Conservation (phyloP, 805 yeast genomes). For the Candida nonsorbophila region DNA sequence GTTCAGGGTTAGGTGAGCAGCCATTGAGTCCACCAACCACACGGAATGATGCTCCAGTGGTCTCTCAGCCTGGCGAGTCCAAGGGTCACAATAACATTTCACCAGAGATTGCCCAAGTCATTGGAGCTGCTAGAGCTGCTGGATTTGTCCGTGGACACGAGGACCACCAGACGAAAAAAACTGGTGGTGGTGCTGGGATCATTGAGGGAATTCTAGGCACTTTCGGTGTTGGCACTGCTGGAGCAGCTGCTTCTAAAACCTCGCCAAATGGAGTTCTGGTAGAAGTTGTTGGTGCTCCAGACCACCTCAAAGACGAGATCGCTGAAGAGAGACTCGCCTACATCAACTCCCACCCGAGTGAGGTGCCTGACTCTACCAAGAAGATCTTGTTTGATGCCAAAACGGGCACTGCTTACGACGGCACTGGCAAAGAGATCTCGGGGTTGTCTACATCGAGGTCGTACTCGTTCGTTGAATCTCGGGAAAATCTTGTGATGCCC, state of each 20-base stretch:
- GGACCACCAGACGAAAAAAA: conserved; percentile 1
- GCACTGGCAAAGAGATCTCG: conserved; percentile 9
- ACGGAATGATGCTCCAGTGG: too few relatives aligned
- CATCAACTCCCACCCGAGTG: conserved; percentile 7
- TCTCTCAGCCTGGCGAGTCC: too few relatives aligned
- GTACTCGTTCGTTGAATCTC: conserved; percentile 7
- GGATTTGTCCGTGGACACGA: conserved; percentile 3
- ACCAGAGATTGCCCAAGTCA: conserved; percentile 2
- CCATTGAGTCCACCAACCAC: too few relatives aligned
- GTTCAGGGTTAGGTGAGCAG: too few relatives aligned
- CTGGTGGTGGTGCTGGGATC: conserved; percentile 1
- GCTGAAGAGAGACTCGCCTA: conserved; percentile 5
- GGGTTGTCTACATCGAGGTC: conserved; percentile 9
- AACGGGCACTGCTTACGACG: conserved; percentile 12
- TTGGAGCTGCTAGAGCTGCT: conserved; percentile 7
- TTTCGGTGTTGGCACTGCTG: conserved; percentile 2
- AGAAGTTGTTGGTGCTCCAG: conserved; percentile 12
- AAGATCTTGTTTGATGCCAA: conserved; percentile 12
- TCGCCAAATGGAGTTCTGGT: conserved; percentile 4
- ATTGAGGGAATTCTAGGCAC: conserved; percentile 2
- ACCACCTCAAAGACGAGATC: conserved; percentile 4
- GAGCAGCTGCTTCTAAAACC: background rate
- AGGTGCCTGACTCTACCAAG: conserved; percentile 8
- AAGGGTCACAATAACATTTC: too few relatives aligned
- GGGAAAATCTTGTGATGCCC: conserved; percentile 8